Percentiles rank a stretch among this genome's conserved stretches.
Evolutionary conservation across 495 filamentous ascomycete species (phyloP).

Genomic region (Zalerion maritima): DNA sequence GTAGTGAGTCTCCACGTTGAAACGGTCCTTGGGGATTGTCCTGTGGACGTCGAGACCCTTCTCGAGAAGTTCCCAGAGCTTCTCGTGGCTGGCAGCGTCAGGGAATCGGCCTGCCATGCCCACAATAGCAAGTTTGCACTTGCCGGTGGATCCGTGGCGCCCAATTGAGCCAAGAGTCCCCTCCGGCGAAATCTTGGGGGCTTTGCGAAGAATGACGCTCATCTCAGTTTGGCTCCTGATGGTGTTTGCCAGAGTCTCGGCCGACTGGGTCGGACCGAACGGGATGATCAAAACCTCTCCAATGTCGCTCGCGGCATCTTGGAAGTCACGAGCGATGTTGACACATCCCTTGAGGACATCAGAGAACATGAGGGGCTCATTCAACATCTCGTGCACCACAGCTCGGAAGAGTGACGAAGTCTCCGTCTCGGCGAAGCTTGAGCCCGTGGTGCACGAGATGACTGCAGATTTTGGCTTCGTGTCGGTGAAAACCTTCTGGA

Average conservation of each 20-base stretch:
- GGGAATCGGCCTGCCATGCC: conserved; percentile 68
- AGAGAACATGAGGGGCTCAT: conserved; percentile 41
- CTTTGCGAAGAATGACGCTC: conserved; percentile 23
- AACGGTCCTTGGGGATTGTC: conserved; percentile 56
- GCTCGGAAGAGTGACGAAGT: conserved; percentile 34
- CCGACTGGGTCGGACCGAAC: conserved; percentile 34
- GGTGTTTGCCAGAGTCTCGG: conserved; percentile 24
- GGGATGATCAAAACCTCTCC: conserved; percentile 42
- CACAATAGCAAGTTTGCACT: conserved; percentile 49
- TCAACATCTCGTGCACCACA: conserved; percentile 44
- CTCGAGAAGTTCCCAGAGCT: conserved; percentile 58
- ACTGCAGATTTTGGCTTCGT: conserved; percentile 39
- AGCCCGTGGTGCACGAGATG: conserved; percentile 43
- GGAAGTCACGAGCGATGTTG: conserved; percentile 20
- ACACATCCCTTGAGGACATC: conserved; percentile 42
- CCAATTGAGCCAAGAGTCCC: conserved; percentile 19
- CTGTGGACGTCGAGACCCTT: conserved; percentile 48
- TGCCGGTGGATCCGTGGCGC: conserved; percentile 26
- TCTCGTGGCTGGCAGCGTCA: conserved; percentile 46
- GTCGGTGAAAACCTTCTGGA: conserved; percentile 23
- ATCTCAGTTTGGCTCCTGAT: conserved; percentile 24
- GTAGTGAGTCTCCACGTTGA: conserved; percentile 62
- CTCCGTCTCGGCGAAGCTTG: conserved; percentile 26
- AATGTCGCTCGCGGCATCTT: conserved; percentile 27
- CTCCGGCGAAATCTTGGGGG: conserved; percentile 19